Percentiles rank a stretch among this genome's conserved stretches.
Evolutionary conservation across 2,329 filamentous ascomycete species (phyloP).

Genomic region (Bipolaris bicolor): DNA sequence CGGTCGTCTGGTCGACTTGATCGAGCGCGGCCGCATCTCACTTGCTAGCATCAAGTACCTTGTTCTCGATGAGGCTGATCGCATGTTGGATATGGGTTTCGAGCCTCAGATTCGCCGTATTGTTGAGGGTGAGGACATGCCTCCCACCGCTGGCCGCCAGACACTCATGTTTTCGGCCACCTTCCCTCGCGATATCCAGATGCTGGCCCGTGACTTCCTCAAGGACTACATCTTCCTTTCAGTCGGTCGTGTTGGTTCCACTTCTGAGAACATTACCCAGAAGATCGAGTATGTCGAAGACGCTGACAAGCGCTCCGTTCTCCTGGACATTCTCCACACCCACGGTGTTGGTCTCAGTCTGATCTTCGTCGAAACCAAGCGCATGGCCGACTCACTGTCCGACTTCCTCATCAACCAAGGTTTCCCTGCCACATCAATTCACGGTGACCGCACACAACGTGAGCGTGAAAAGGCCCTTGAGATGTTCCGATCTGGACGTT

Average conservation of each 20-base stretch:
- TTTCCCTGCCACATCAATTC: conserved; percentile 97
- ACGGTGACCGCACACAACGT: conserved; percentile 97
- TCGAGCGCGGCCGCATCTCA: conserved; percentile 97
- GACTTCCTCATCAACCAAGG: conserved; percentile 99
- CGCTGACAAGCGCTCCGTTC: conserved; percentile 93
- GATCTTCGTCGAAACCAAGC: conserved; percentile 99
- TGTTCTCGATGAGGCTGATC: conserved; percentile 97
- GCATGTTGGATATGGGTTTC: conserved; percentile 99
- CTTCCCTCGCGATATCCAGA: conserved; percentile 98
- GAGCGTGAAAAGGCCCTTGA: conserved; percentile 98
- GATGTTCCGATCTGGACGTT: conserved; percentile 95
- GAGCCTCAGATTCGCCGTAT: conserved; percentile 99
- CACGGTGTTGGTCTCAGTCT: conserved; percentile 87
- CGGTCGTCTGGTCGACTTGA: conserved; percentile 95
- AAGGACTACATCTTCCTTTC: conserved; percentile 99
- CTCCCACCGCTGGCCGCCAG: conserved; percentile 78
- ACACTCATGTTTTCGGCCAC: conserved; percentile 99
- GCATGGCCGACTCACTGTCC: conserved; percentile 96
- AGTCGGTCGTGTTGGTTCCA: conserved; percentile 96
- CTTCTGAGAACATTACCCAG: conserved; percentile 99
- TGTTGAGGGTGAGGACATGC: conserved; percentile 98
- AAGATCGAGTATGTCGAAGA: conserved; percentile 99
- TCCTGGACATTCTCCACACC: conserved; percentile 96
- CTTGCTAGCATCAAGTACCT: conserved; percentile 99
- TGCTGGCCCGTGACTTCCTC: conserved; percentile 97